Conservation (phyloP, 1,139 yeast genomes). For the Suhomyces kunorum region DNA sequence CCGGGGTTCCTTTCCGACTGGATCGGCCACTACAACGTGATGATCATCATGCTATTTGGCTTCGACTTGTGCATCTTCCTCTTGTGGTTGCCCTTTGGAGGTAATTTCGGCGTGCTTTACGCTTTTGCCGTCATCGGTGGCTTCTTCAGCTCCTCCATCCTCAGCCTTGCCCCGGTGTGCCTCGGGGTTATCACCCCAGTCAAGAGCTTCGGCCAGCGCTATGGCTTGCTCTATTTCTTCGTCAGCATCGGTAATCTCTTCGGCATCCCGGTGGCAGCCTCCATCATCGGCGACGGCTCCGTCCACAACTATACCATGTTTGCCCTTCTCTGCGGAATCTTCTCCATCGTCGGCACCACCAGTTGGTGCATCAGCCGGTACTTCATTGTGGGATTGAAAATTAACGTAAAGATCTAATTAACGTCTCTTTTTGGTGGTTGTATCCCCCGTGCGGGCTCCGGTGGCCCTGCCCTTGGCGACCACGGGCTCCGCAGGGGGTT, state of each 20-base stretch:
- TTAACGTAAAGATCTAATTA: slow-evolving; percentile 33
- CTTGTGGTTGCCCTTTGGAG: slow-evolving; percentile 46
- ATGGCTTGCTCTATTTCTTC: slow-evolving; percentile 41
- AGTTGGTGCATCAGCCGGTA: slow-evolving; percentile 39
- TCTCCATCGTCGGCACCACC: slow-evolving; percentile 29
- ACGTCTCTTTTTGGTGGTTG: slow-evolving; percentile 12
- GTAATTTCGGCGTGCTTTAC: slow-evolving; percentile 30
- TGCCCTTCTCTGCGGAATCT: slow-evolving; percentile 37
- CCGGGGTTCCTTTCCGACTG: slow-evolving; percentile 43
- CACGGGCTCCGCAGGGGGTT: too few relatives aligned
- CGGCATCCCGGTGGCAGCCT: slow-evolving; percentile 48
- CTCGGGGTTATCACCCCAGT: slow-evolving; percentile 42
- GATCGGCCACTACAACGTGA: slow-evolving; percentile 42
- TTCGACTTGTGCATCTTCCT: slow-evolving; percentile 34
- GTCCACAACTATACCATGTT: slow-evolving; percentile 35
- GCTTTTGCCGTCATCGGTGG: slow-evolving; percentile 42
- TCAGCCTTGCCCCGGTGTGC: slow-evolving; percentile 44
- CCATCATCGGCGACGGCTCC: slow-evolving; percentile 40
- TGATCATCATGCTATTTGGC: slow-evolving; percentile 37
- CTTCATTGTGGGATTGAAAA: slow-evolving; percentile 33
- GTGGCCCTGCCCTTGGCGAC: slow-evolving; percentile 6
- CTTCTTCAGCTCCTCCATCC: slow-evolving; percentile 31
- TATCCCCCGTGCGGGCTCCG: slow-evolving; percentile 8
- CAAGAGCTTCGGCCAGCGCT: slow-evolving; percentile 42
- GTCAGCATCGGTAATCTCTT: slow-evolving; percentile 44